These are phyloP conservation scores for Talaromyces sp. DNA, from an alignment of 2,329 filamentous ascomycete genomes.

Conservation along the genomic window DNA sequence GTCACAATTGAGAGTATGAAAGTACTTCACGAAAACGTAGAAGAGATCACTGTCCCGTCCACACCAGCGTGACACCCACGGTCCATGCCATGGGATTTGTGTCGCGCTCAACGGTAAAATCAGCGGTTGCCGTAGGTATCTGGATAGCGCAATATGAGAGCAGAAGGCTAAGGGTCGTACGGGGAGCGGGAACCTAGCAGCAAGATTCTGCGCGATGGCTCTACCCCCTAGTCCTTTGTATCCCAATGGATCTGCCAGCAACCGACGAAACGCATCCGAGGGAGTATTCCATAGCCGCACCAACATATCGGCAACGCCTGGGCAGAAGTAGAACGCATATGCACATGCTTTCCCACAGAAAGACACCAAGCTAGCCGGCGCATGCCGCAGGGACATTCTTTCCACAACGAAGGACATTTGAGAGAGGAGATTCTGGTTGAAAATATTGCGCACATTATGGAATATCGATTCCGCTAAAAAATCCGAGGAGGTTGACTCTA, in stretches of 20 bases:
- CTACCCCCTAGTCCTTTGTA: slow-evolving; percentile 52
- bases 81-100: slow-evolving; percentile 77
- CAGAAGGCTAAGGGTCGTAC: slow-evolving; percentile 60
- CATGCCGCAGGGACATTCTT: slow-evolving; percentile 77
- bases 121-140: slow-evolving; percentile 61
- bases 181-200: slow-evolving; percentile 65
- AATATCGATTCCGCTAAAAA: slow-evolving; percentile 73
- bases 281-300: slow-evolving; percentile 76
- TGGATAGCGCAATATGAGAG: slow-evolving; percentile 58
- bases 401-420: slow-evolving; percentile 87
- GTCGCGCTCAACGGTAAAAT: slow-evolving; percentile 65
- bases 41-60: slow-evolving; percentile 85
- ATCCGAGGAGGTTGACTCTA: slow-evolving; percentile 58
- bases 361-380: slow-evolving; percentile 67
- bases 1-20: slow-evolving; percentile 73
- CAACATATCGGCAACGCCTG: slow-evolving; percentile 77
- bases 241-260: slow-evolving; percentile 66
- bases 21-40: slow-evolving; percentile 88
- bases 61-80: slow-evolving; percentile 81
- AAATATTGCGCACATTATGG: slow-evolving; percentile 85
- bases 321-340: slow-evolving; percentile 90
- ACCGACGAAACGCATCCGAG: slow-evolving; percentile 65
- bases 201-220: slow-evolving; percentile 59
- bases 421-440: slow-evolving; percentile 73
- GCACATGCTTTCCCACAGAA: slow-evolving; percentile 89